Evolutionary conservation across 345 rosid species (phyloP), one percentile per base, ranked within the genome.

Genomic region (Ceriops tagal): DNA sequence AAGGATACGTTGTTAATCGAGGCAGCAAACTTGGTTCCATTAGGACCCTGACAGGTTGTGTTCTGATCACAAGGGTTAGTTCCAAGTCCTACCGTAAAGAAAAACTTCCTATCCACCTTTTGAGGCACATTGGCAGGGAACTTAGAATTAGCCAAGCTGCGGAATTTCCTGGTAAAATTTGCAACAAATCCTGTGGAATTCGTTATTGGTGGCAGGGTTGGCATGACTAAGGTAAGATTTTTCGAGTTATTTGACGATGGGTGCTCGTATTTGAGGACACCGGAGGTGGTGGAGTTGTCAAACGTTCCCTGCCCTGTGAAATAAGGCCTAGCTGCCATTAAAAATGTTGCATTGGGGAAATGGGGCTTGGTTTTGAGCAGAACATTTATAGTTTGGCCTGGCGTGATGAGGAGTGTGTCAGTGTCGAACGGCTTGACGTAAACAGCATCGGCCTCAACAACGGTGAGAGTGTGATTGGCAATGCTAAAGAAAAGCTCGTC

Each of bases 401-500:
- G 78, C 5, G 67, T 53, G 8, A 75, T 70, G 62, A 70, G 59
- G 9, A 75, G 57, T 22, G 49, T 58, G 24, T 70, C 74, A 1
- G 59, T 65, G n/a, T 69, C 58, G 26, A 75, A 75, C 10, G 74
- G 78, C 37, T 75, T 75, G 20, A 70, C 67, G 13, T 75, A 75
- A 53, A n/a, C 31, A 3, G 78, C 78, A 8, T 75, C 78, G 1
- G 71, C 63, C 22, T 75, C 78, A 2, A 75, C 78, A 0, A 70
- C 51, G 20, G 74, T 75, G 58, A 75, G 63, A 9, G 67, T 58
- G 62, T 75, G 78, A 55, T 65, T 70, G 15, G 74, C 78, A 22
- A 75, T 75, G 56, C 78, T 66, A 52, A 75, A 75, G 74, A 75
- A 75, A 20, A 75, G 78, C 62, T 75, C 78, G 37, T 75, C 78